Base-by-base conservation (phyloP, 2,329 filamentous ascomycete genomes). In the Colletotrichum acutatum region DNA sequence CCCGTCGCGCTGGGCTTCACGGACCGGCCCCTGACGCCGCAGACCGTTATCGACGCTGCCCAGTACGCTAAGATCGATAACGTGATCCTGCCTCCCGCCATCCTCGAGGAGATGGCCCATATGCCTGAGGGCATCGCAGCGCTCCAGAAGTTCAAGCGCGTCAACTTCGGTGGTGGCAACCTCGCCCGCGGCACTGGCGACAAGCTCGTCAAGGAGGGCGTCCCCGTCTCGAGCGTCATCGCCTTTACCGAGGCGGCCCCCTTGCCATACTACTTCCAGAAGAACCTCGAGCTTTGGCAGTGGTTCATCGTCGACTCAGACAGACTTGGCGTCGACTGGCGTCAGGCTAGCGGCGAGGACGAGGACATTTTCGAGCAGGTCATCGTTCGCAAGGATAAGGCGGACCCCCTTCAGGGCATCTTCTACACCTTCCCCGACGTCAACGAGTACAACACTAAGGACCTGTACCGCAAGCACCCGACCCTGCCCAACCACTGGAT, bases 21-120 rank as follows among this genome's bases (percentile, higher is more conserved):
- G 1, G 80, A 82, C 24, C 79, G 80, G 3, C 81, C 83, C 0
- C 64, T 85, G 1, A 82, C 79, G 0, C 72, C 82, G 0, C 82
- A 83, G 22, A 61, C 82, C 1, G 78, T 81, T 1, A 26, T 79
- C 0, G 79, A 83, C 14, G 80, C 79, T 12, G 57, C 85, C 5
- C 54, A 78, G 0, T 46, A 81, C 26, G 72, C 77, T 4, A 70
- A 77, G 0, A 76, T 78, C 0, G 78, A 83, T 16, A 75, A 77
- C 1, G 71, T 78, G 0, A 16, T 83, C 0, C 71, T 84, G 11
- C 79, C 84, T 1, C 85, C 85, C 0, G 80, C 82, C 0, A 79
- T 86, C 19, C 66, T 88, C 1, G 85, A 86, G 58, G 85, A 87
- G 2, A 79, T 88, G 76, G 49, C 81, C 61, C 77, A 82, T 34